Conservation (phyloP, 306 rosid species). For the Dicorynia guianensis region DNA sequence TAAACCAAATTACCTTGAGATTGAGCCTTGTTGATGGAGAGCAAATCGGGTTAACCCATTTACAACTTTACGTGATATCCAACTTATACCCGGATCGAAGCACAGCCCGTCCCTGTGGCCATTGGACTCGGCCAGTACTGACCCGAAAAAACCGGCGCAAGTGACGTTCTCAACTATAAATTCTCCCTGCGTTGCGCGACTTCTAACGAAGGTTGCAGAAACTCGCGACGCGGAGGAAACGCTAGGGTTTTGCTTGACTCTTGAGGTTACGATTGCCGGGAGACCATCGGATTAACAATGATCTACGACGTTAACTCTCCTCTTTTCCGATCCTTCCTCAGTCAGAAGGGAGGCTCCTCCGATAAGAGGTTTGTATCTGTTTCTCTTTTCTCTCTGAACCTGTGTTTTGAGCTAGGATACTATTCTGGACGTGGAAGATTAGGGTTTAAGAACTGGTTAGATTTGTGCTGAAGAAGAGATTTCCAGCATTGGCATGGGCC, state of each 20-base stretch:
- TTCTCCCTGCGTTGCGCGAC: neutral
- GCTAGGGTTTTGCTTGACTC: constrained; percentile 55
- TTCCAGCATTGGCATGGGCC: neutral
- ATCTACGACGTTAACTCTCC: constrained; percentile 98
- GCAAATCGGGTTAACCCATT: too few relatives aligned
- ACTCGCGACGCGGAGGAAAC: constrained; percentile 2
- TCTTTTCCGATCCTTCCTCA: constrained; percentile 97
- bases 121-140: neutral
- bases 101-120: too few relatives aligned
- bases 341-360: constrained; percentile 97
- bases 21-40: too few relatives aligned
- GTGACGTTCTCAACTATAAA: constrained; percentile 3
- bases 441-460: neutral
- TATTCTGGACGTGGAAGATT: neutral
- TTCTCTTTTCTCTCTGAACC: constrained; percentile 7
- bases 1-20: too few relatives aligned
- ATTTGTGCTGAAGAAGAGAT: neutral
- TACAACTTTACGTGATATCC: too few relatives aligned
- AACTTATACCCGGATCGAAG: too few relatives aligned
- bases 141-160: neutral
- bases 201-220: neutral
- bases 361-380: constrained; percentile 74
- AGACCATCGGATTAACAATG: constrained; percentile 51
- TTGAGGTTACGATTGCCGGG: neutral
- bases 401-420: neutral